These are phyloP conservation scores for Sporisorium iseilematis-ciliati DNA, from an alignment of 1,284 basidiomycete genomes.

Conservation along the genomic window DNA sequence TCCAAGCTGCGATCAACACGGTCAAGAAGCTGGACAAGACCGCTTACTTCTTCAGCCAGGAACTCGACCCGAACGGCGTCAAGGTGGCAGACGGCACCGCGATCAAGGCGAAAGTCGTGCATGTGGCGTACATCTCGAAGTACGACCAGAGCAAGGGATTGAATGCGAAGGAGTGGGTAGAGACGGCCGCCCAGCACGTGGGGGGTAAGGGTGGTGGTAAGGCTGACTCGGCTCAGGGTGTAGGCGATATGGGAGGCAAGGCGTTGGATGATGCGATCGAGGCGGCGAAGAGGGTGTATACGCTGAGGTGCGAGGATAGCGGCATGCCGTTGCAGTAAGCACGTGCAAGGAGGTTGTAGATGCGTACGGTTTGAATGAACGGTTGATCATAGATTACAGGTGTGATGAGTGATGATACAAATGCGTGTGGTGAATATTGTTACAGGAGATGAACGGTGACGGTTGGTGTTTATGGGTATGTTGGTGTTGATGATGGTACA, in stretches of 20 bases:
- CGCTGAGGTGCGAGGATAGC: conserved; percentile 40
- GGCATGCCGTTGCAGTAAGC: conserved; percentile 32
- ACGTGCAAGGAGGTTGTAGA: neutral
- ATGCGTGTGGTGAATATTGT: neutral
- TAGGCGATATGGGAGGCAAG: conserved; percentile 62
- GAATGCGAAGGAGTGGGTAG: conserved; percentile 65
- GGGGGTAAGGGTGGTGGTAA: conserved; percentile 67
- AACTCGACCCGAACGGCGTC: conserved; percentile 69
- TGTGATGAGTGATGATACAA: no score
- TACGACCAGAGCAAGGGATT: conserved; percentile 56
- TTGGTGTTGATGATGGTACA: no score
- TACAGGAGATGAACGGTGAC: neutral
- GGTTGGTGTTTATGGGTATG: no score
- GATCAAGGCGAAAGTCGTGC: conserved; percentile 79
- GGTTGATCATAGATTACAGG: neutral
- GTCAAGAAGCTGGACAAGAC: conserved; percentile 85
- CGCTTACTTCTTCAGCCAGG: conserved; percentile 87
- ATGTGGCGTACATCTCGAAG: conserved; percentile 84
- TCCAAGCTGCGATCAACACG: conserved; percentile 81
- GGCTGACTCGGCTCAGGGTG: conserved; percentile 64
- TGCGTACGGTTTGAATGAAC: no score
- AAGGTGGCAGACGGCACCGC: conserved; percentile 62
- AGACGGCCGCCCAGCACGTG: conserved; percentile 56
- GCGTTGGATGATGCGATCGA: conserved; percentile 61
- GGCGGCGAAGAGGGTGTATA: conserved; percentile 45